Evolutionary conservation across 768 basidiomycete genomes (phyloP), one percentile per base, ranked within the genome.

Genomic region (Strobilomyces dryophilus): DNA sequence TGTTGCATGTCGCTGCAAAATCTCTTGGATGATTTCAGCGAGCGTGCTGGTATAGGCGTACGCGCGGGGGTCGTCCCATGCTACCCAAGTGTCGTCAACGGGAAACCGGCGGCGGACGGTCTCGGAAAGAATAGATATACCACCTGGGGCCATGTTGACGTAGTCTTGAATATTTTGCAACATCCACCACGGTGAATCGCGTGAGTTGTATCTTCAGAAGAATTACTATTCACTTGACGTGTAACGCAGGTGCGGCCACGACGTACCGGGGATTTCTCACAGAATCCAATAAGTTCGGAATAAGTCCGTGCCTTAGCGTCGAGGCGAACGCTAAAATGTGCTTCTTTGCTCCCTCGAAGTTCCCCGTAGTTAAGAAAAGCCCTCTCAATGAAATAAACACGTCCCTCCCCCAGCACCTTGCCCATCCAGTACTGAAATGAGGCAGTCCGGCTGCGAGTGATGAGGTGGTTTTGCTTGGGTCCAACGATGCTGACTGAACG

Each of bases 161-260:
- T 98, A 98, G 68, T 98, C 94, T 64, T 98, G 97, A 50, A 99
- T 97, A 65, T 89, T 97, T 68, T 99, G 95, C 53, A 98, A 68
- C 90, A 98, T 95, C 92, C 94, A 98, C 95, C 95, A 98, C 5
- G 97, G 95, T 8, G 92, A 93, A 67, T 99, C 97, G 48, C 97
- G 86, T 5, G 92, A 98, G 70, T 98, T 98, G 71, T 93, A 95
- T 56, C 89, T 89, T 54, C 9, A 39, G 18, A 8, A 39, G 6
- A 7, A 24, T 56, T 14, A 45, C 20, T 27, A 24, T 15, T 27
- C 43, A 34, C 31, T 40, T 20, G 20, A 21, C 34, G 11, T 8
- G 34, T 15, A 29, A 26, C 15, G 44, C 46, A 20, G 5, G 17
- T 21, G 17, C 3, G 45, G 31, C 8, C 24, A 29, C 7, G 10